A percentile compares a stretch with the other conserved stretches of the same genome.
These are phyloP conservation scores for Oryza longistaminata DNA, from an alignment of 176 grass and related monocot species.

Conservation along the genomic window DNA sequence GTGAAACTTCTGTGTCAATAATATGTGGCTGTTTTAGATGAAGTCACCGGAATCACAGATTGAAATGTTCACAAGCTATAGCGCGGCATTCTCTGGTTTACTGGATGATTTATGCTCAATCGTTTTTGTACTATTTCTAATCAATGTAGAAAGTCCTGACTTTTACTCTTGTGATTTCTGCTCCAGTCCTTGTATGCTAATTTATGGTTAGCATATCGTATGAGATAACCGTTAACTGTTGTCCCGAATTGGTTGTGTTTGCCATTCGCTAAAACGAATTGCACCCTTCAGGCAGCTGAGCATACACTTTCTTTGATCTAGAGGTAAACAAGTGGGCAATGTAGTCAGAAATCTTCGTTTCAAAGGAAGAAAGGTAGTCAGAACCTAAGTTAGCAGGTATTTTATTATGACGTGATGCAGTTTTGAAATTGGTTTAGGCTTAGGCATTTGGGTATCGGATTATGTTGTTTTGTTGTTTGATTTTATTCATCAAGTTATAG, in stretches of 20 bases:
- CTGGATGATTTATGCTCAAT: not conserved
- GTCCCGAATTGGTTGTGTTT: constrained; percentile 17
- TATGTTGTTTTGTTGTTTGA: constrained; percentile 6
- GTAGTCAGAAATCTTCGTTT: too few relatives aligned
- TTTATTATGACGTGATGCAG: not conserved
- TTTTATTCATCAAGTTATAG: not conserved
- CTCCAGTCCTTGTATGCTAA: not conserved
- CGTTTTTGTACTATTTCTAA: not conserved
- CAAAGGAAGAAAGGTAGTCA: not conserved
- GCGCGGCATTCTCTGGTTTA: not conserved
- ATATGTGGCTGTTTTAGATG: not conserved
- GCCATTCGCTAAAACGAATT: not conserved
- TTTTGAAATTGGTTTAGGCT: not conserved
- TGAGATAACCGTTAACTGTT: not conserved
- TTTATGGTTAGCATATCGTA: not conserved
- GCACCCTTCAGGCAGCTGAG: not conserved
- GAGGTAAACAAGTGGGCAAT: not conserved
- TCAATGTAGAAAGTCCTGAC: not conserved
- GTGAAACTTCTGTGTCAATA: not conserved
- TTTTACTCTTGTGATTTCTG: not conserved
- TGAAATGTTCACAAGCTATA: not conserved
- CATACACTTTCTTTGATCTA: not conserved
- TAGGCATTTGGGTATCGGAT: not conserved
- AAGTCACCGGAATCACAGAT: not conserved
- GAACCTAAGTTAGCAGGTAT: not conserved